Conservation (phyloP, 805 yeast genomes). For the Cyberlindnera samutprakarnensis region DNA sequence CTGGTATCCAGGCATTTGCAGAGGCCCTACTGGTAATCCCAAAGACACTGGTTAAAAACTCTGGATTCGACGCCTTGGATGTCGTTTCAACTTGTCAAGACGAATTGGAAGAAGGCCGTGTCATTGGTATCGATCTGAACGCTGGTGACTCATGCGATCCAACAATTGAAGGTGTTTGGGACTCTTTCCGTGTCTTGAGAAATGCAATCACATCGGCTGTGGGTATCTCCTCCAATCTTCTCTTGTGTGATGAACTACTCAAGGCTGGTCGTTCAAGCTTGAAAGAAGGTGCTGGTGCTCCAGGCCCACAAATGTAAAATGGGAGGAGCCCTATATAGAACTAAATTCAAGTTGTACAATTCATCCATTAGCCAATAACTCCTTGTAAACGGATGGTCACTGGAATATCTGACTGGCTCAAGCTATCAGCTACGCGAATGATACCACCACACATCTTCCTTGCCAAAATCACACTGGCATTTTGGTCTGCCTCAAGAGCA, state of each 20-base stretch:
- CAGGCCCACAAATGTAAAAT: conserved; percentile 5
- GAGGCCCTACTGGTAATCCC: conserved; percentile 90
- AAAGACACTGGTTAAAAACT: conserved; percentile 84
- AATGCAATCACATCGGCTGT: conserved; percentile 90
- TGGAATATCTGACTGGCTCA: too few species aligned
- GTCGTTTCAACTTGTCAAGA: conserved; percentile 86
- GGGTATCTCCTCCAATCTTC: conserved; percentile 86
- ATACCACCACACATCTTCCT: too few species aligned
- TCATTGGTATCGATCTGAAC: conserved; percentile 84
- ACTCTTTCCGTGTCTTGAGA: conserved; percentile 87
- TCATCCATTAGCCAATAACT: too few species aligned
- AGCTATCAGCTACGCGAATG: too few species aligned
- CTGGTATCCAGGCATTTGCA: conserved; percentile 90
- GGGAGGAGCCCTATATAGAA: too few species aligned
- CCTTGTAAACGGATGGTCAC: too few species aligned
- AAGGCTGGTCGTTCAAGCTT: conserved; percentile 95
- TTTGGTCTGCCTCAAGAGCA: too few species aligned
- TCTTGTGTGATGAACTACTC: conserved; percentile 90
- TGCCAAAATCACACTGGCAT: too few species aligned
- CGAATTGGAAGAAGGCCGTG: conserved; percentile 70
- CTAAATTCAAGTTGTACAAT: too few species aligned
- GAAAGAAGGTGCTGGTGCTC: conserved; percentile 43
- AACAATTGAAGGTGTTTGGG: conserved; percentile 91
- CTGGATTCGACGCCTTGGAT: conserved; percentile 91
- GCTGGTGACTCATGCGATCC: conserved; percentile 97